Base-by-base conservation (phyloP, 2,329 filamentous ascomycete species). In the Ampelomyces quisqualis region DNA sequence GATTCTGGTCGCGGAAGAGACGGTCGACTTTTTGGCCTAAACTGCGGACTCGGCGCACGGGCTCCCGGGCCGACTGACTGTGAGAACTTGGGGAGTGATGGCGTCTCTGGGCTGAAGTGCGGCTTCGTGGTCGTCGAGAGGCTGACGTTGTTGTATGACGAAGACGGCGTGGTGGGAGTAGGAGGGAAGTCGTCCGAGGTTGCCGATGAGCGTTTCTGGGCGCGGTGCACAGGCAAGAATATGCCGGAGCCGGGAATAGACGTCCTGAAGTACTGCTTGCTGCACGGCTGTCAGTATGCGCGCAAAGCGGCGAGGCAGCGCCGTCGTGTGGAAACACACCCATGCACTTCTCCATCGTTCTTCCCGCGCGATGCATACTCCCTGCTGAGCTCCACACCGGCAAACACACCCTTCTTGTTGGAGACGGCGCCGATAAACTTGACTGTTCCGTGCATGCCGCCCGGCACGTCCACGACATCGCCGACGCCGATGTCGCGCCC, bases 341-440 rank as follows among this genome's bases (percentile, higher is more conserved):
- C 93, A 56, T 97, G 91, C 39, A 97, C 93, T 68, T 95, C 90
- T 50, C 93, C 93, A 60, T 81, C 94, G 64, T 98, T 98, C 76
- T 98, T 98, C 22, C 93, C 93, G 63, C 86, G 81, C 36, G 77
- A 70, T 22, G 90, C 87, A 73, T 85, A 94, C 54, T 95, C 87
- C 38, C 80, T 75, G 58, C 85, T 82, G 49, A 98, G 77, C 70
- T 98, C 93, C 23, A 98, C 88, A 31, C 93, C 93, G 21, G 88
- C 90, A 74, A 98, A 98, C 14, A 81, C 80, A 35, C 93, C 93
- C 55, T 86, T 89, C 74, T 95, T 96, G 49, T 90, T 90, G 56
- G 84, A 81, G 27, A 98, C 91, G 26, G 77, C 76, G 30, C 93
- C 93, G 47, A 97, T 76, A 64, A 95, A 98, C 65, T 87, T 91